A percentile compares a stretch with the other conserved stretches of the same genome.
Conservation (phyloP, 495 filamentous ascomycete species). For the Lasiosphaeris hirsuta region DNA sequence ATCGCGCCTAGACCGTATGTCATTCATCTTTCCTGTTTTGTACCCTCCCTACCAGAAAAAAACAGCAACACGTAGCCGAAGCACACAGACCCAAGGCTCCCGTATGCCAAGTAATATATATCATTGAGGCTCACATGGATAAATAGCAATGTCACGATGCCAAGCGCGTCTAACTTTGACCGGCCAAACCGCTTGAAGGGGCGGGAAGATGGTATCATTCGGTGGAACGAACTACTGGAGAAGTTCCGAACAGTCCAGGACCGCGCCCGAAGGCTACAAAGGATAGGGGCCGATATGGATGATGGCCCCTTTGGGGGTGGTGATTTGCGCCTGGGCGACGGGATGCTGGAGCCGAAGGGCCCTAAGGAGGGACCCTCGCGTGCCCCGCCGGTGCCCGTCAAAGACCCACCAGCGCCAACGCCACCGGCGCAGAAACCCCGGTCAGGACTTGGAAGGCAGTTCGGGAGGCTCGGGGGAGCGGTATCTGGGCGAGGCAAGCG, state of each 20-base stretch:
- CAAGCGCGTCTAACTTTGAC: slow-evolving; percentile 59
- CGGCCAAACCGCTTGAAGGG: slow-evolving; percentile 78
- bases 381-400: slow-evolving; percentile 39
- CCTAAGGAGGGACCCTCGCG: slow-evolving; percentile 14
- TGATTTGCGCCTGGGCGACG: slow-evolving; percentile 45
- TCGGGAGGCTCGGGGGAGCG: slow-evolving; percentile 64
- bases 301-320: slow-evolving; percentile 37
- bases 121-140: slow-evolving; percentile 19
- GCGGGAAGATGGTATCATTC: slow-evolving; percentile 77
- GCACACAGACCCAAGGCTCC: slow-evolving; percentile 30
- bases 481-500: slow-evolving; percentile 58
- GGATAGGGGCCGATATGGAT: slow-evolving; percentile 37
- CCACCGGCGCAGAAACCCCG: slow-evolving; percentile 52
- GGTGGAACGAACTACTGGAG: slow-evolving; percentile 92
- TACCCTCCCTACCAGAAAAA: slow-evolving; percentile 32
- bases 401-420: slow-evolving; percentile 36
- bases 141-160: slow-evolving; percentile 45
- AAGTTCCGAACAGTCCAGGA: slow-evolving; percentile 93
- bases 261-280: slow-evolving; percentile 53
- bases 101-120: slow-evolving; percentile 21
- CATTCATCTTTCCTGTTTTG: slow-evolving; percentile 19
- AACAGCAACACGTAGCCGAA: too few relatives aligned
- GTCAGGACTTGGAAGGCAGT: slow-evolving; percentile 61
- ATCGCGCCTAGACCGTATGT: slow-evolving; percentile 77
- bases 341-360: slow-evolving; percentile 32